These are phyloP conservation scores for Coemansia sp. DNA, from an alignment of 192 early-diverging fungal genomes.

Conservation along the genomic window DNA sequence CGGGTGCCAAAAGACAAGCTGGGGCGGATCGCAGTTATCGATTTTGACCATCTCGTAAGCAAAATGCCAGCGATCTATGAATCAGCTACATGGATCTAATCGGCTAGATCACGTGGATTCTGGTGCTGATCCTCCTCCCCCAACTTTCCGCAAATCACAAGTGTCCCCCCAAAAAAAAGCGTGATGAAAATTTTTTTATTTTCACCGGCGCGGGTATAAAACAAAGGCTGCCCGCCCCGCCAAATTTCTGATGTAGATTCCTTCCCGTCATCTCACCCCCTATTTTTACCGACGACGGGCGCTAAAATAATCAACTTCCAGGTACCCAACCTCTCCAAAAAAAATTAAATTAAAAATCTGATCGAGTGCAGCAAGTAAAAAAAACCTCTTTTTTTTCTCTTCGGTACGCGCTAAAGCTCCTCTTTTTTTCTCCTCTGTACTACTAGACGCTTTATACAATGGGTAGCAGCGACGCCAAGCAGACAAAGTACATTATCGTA, in stretches of 20 bases:
- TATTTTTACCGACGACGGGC: slow-evolving; percentile 28
- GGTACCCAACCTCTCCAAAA: neutral
- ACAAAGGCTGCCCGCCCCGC: neutral
- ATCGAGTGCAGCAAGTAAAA: neutral
- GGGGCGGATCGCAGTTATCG: neutral
- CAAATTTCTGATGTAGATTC: slow-evolving; percentile 8
- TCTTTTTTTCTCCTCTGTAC: slow-evolving; percentile 1
- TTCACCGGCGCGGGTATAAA: slow-evolving; percentile 24
- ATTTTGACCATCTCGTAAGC: neutral
- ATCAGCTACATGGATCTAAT: neutral
- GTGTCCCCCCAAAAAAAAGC: neutral
- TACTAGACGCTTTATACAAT: slow-evolving; percentile 11
- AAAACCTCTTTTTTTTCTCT: slow-evolving; percentile 3
- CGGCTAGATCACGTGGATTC: neutral
- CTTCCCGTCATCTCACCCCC: slow-evolving; percentile 48
- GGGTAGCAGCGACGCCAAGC: slow-evolving; percentile 32
- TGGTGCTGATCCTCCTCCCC: neutral
- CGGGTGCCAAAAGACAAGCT: neutral
- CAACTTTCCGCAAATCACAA: neutral
- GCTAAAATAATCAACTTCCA: slow-evolving; percentile 28
- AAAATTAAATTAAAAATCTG: neutral
- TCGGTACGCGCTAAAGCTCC: neutral
- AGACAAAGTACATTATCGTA: slow-evolving; percentile 94
- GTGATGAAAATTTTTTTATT: slow-evolving; percentile 17
- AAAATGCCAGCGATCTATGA: neutral